Evolutionary conservation across 371 early-diverging fungal genomes (phyloP), one percentile per base, ranked within the genome.

Genomic region (Mucor sp.): DNA sequence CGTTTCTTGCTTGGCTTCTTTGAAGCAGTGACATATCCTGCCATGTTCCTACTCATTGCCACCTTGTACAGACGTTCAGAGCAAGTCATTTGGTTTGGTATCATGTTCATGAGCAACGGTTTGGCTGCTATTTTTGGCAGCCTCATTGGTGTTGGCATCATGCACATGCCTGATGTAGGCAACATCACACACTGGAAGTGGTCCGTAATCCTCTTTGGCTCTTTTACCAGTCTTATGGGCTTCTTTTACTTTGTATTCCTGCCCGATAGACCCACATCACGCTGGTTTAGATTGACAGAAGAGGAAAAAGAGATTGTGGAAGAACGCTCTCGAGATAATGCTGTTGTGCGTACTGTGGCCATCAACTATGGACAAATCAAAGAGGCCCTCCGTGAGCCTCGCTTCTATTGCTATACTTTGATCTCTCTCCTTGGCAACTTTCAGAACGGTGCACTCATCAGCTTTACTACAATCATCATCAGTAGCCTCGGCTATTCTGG

Each of bases 21-120:
- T 44, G 74, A 80, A 39, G 75, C 75, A 11, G 62, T 67, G 6
- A 75, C 76, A 1, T 77, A 80, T 25, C 78, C 78, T 5, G 63
- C 65, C n/a, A 72, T 80, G 27, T 75, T 74, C 28, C 55, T 80
- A 17, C 58, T 80, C 11, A 71, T 77, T 21, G 67, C 70, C 44
- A 73, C 71, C 2, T 27, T 74, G 6, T 80, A 80, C 55, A 73
- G 80, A 14, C 70, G 77, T 12, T 69, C 73, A 11, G 78, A 80
- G 39, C 76, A 76, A 32, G 72, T 75, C 1, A n/a, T 72, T 23
- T 68, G 69, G 48, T 66, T 76, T 33, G 63, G 80, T 59, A 63
- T 70, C 6, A 75, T 79, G 53, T 81, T 77, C 74, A 75, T 79
- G 23, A 79, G 73, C 50, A 79, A 79, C 32, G 82, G 82, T 48